Percentiles rank a stretch among this genome's conserved stretches.
phyloP scores from a whole-genome alignment of 352 stramenopile species.

The Ophiocytium majus region DNA sequence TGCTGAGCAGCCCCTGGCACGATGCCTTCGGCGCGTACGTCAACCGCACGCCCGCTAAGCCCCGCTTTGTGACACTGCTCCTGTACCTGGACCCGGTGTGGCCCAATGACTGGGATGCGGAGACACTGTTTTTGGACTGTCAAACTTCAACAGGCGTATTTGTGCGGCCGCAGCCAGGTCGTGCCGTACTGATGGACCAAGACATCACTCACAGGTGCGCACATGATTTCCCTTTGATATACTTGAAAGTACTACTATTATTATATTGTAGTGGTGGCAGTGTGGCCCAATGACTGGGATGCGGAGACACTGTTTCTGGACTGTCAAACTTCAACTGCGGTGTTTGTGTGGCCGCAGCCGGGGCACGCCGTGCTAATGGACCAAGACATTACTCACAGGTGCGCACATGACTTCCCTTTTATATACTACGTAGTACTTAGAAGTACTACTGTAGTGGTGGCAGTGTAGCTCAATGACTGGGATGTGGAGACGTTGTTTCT shows the following conservation, averaged over 20 bases:
- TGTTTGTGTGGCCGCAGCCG: conserved; percentile 56
- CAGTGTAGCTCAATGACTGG: conserved; percentile 60
- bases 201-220: conserved; percentile 60
- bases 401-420: too few relatives aligned
- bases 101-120: conserved; percentile 61
- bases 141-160: conserved; percentile 56
- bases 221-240: too few relatives aligned
- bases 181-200: conserved; percentile 66
- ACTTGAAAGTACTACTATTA: too few relatives aligned
- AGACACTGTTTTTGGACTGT: conserved; percentile 62
- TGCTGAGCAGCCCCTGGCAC: conserved; percentile 58
- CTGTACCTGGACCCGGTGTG: conserved; percentile 64
- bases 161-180: conserved; percentile 55
- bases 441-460: too few relatives aligned
- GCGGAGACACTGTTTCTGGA: conserved; percentile 64
- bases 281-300: conserved; percentile 62
- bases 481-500: conserved; percentile 64
- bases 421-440: too few relatives aligned
- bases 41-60: conserved; percentile 61
- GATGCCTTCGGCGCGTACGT: conserved; percentile 64
- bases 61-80: conserved; percentile 63
- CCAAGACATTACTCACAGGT: conserved; percentile 63
- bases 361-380: conserved; percentile 64
- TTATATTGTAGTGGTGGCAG: too few relatives aligned
- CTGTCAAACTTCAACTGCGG: conserved; percentile 49